Base-by-base conservation (phyloP, 495 filamentous ascomycete genomes). In the Penicillium malachiteum region DNA sequence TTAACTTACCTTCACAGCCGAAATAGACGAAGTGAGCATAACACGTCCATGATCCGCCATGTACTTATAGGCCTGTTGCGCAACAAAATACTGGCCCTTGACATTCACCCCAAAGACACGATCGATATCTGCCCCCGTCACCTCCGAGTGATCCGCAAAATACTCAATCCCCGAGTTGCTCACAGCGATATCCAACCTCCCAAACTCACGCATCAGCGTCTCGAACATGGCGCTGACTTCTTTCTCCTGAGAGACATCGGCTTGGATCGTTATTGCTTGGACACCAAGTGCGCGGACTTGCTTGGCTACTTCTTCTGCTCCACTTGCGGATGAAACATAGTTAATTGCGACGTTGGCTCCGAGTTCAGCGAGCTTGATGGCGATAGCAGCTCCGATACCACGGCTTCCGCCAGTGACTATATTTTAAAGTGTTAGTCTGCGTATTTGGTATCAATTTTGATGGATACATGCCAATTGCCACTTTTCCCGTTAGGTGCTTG, bases 21-120 rank as follows among this genome's bases (percentile, higher is more conserved):
- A 70, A 55, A 70, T 70, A 3, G 66, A 69, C 34, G 68, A 70
- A 30, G 64, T 68, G 53, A 70, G 21, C 51, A 71, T 71, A 16
- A 72, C 55, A 0, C 69, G 52, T 16, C 69, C 69, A 43, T 46
- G 52, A 40, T 82, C 74, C 56, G 73, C 58, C 65, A 84, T 74
- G 68, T 87, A 75, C 71, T 80, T 81, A 68, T 84, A 84, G 7
- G 81, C 86, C 71, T 87, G 79, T 66, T 85, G 82, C 50, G 84
- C 86, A 44, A 90, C 85, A 75, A 84, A 80, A 64, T 81, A 82
- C 64, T 83, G 81, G 32, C 77, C 80, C 49, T 79, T 80, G 33
- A 80, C 77, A 70, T 84, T 84, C 60, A 81, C 74, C 48, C 54
- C 70, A 59, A 82, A 80, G 57, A 82, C 75, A 21, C 71, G 70